A percentile compares a stretch with the other conserved stretches of the same genome.
These are phyloP conservation scores for Taphrina pruni DNA, from an alignment of 1,139 yeast species.

Conservation along the genomic window DNA sequence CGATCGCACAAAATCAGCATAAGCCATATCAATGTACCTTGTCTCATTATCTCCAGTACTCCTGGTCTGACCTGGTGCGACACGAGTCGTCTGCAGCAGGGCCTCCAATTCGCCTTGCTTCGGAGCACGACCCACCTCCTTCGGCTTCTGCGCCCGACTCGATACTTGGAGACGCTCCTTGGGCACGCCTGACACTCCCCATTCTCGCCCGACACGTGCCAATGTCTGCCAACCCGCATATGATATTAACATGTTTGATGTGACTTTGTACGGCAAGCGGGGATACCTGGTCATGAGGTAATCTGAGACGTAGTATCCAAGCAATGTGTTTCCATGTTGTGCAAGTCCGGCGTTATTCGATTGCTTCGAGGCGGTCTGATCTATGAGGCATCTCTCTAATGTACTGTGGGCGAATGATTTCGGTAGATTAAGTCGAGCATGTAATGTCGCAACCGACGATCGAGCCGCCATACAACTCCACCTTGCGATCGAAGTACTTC, in stretches of 20 bases:
- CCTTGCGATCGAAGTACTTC: no score
- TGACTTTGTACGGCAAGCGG: constrained; percentile 80
- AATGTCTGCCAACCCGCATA: constrained; percentile 71
- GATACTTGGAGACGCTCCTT: constrained; percentile 47
- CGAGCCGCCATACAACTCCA: constrained; percentile 46
- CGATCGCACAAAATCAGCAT: constrained; percentile 59
- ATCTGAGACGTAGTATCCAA: constrained; percentile 78
- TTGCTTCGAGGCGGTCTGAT: constrained; percentile 54
- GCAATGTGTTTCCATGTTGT: constrained; percentile 72
- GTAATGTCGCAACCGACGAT: constrained; percentile 74
- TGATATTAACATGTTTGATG: constrained; percentile 74
- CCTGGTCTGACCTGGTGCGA: constrained; percentile 48
- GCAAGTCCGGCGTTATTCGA: constrained; percentile 33
- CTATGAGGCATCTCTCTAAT: constrained; percentile 78
- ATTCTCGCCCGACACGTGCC: constrained; percentile 65
- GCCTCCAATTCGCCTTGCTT: constrained; percentile 51
- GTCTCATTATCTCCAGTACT: constrained; percentile 57
- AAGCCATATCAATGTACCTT: constrained; percentile 55
- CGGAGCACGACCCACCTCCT: constrained; percentile 69
- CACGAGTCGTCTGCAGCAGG: constrained; percentile 41
- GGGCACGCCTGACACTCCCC: constrained; percentile 84
- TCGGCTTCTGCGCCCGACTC: constrained; percentile 52
- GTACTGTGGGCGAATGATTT: constrained; percentile 64
- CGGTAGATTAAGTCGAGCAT: constrained; percentile 68
- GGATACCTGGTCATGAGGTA: constrained; percentile 78